These are phyloP conservation scores for Scedosporium apiospermum DNA, from an alignment of 2,329 filamentous ascomycete genomes.

Conservation along the genomic window DNA sequence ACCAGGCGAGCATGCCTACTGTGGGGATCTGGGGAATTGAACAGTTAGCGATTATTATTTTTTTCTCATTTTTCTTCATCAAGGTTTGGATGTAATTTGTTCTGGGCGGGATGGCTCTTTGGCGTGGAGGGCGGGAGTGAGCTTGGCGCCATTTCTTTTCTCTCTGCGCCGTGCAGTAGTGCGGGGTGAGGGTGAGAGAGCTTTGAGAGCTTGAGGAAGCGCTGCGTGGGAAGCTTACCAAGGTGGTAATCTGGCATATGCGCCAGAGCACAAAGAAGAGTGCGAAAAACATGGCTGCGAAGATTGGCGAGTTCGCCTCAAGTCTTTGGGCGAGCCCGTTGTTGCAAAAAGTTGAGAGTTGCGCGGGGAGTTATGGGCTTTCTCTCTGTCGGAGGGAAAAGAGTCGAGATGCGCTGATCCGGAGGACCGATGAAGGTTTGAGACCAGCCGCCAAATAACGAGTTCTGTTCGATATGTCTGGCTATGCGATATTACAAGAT, in stretches of 20 bases:
- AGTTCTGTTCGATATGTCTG: too few relatives aligned
- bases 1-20: conserved; percentile 59
- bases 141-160: too few relatives aligned
- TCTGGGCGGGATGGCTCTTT: too few relatives aligned
- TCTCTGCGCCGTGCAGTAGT: background rate
- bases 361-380: too few relatives aligned
- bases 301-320: background rate
- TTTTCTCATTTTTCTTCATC: background rate
- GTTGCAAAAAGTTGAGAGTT: background rate
- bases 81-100: background rate
- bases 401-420: too few relatives aligned
- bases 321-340: background rate
- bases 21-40: conserved; percentile 43
- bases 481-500: too few relatives aligned
- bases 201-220: background rate
- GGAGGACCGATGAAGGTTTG: too few relatives aligned
- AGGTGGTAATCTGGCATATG: conserved; percentile 50
- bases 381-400: too few relatives aligned
- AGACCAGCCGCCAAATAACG: too few relatives aligned
- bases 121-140: too few relatives aligned
- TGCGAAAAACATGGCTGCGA: conserved; percentile 47
- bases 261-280: conserved; percentile 55
- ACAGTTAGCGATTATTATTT: conserved; percentile 5
- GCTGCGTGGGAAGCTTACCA: conserved; percentile 34
- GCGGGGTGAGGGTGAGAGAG: background rate